Conservation (phyloP, 495 filamentous ascomycete species). For the Tuber melanosporum region DNA sequence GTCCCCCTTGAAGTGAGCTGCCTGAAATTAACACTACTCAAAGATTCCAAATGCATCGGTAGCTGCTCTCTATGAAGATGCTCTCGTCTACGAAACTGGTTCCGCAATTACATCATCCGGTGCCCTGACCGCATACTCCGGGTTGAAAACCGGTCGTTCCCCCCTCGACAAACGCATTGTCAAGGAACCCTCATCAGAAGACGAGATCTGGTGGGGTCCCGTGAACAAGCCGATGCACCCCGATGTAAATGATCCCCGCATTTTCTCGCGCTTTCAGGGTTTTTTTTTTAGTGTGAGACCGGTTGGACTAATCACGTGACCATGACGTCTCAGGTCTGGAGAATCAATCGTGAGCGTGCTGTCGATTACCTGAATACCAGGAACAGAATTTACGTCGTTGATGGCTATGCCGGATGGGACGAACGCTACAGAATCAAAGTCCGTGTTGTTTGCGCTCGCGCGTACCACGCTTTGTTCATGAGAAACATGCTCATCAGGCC, state of each 20-base stretch:
- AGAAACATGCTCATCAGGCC: slow-evolving; percentile 99
- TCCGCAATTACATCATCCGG: slow-evolving; percentile 93
- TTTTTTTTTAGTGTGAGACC: slow-evolving; percentile 32
- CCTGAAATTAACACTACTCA: slow-evolving; percentile 20
- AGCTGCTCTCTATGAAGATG: slow-evolving; percentile 96
- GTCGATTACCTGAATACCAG: slow-evolving; percentile 98
- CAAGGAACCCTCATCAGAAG: slow-evolving; percentile 79
- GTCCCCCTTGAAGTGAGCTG: slow-evolving; percentile 6
- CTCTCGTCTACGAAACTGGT: slow-evolving; percentile 94
- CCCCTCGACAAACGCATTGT: slow-evolving; percentile 96
- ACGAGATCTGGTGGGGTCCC: slow-evolving; percentile 94
- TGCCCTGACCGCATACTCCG: slow-evolving; percentile 93
- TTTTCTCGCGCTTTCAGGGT: slow-evolving; percentile 17
- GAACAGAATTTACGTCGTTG: slow-evolving; percentile 96
- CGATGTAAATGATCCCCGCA: slow-evolving; percentile 64
- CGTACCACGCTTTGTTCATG: slow-evolving; percentile 99
- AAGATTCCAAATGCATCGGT: slow-evolving; percentile 88
- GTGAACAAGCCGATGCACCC: slow-evolving; percentile 99
- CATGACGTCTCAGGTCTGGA: slow-evolving; percentile 71
- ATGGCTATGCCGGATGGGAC: slow-evolving; percentile 97
- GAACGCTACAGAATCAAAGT: slow-evolving; percentile 96
- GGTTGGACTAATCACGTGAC: slow-evolving; percentile 34
- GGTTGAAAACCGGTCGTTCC: slow-evolving; percentile 94
- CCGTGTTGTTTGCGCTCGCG: slow-evolving; percentile 94
- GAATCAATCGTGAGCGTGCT: slow-evolving; percentile 97